Percentiles rank a stretch among this genome's conserved stretches.
Conservation (phyloP, 345 rosid species). For the Pugionium dolabratum region DNA sequence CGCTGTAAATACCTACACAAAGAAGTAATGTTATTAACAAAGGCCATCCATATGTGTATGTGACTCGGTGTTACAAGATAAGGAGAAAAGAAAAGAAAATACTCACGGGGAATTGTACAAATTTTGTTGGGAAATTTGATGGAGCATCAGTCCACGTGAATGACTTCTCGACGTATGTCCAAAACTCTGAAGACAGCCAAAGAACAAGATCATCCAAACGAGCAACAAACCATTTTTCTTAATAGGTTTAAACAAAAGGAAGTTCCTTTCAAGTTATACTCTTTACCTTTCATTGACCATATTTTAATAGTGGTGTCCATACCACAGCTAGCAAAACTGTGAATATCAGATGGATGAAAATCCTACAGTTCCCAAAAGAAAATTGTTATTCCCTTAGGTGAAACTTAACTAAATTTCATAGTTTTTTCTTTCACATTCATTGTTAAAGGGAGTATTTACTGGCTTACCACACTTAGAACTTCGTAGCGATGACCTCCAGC, state of each 20-base stretch:
- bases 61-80: conserved; percentile 11
- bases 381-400: conserved; percentile 5
- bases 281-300: conserved; percentile 96
- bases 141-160: conserved; percentile 93
- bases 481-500: conserved; percentile 98
- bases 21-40: conserved; percentile 15
- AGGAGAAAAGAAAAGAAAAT: conserved; percentile 4
- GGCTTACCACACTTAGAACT: conserved; percentile 90
- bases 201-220: conserved; percentile 4
- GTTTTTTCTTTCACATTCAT: conserved; percentile 2
- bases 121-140: conserved; percentile 88
- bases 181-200: conserved; percentile 61
- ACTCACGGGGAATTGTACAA: conserved; percentile 94
- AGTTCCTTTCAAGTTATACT: conserved; percentile 14
- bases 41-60: not conserved
- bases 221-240: not conserved
- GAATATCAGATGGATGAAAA: conserved; percentile 88
- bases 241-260: conserved; percentile 5
- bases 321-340: conserved; percentile 90
- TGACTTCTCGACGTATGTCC: conserved; percentile 97
- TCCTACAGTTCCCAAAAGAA: conserved; percentile 56
- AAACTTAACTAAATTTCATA: conserved; percentile 12
- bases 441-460: not conserved
- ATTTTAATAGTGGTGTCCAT: conserved; percentile 94
- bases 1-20: conserved; percentile 81